These are phyloP conservation scores for Salix suchowensis DNA, from an alignment of 345 rosid species.

Conservation along the genomic window DNA sequence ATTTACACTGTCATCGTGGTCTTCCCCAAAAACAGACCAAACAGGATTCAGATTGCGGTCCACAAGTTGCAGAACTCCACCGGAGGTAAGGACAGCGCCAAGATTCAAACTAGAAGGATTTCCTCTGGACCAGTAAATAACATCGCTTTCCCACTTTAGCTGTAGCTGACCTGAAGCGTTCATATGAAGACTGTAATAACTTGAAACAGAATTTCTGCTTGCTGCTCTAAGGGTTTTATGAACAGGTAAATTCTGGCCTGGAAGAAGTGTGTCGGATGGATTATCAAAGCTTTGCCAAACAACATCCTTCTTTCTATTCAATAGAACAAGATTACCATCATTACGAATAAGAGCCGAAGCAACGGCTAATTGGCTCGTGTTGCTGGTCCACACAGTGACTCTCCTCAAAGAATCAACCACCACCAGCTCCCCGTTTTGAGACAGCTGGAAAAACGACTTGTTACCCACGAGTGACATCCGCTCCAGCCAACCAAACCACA, in stretches of 20 bases:
- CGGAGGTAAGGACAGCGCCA: conserved; percentile 53
- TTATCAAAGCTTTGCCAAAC: conserved; percentile 77
- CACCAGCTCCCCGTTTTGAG: conserved; percentile 52
- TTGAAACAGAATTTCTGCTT: conserved; percentile 50
- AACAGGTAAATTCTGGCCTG: conserved; percentile 53
- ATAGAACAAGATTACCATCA: conserved; percentile 66
- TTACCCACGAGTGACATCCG: conserved; percentile 43
- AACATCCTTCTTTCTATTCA: conserved; percentile 34
- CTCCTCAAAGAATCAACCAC: conserved; percentile 49
- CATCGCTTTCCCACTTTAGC: conserved; percentile 63
- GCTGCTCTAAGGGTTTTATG: conserved; percentile 54
- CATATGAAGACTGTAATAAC: conserved; percentile 65
- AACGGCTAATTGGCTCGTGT: conserved; percentile 47
- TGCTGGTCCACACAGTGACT: conserved; percentile 51
- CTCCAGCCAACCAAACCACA: conserved; percentile 81
- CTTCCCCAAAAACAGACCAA: conserved; percentile 64
- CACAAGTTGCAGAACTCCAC: conserved; percentile 55
- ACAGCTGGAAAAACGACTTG: conserved; percentile 62
- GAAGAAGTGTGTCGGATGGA: conserved; percentile 70
- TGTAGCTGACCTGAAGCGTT: conserved; percentile 49
- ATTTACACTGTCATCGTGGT: conserved; percentile 54
- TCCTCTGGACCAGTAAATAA: conserved; percentile 52
- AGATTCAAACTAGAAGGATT: conserved; percentile 36
- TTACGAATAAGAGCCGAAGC: conserved; percentile 55
- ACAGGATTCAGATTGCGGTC: conserved; percentile 34